These are phyloP conservation scores for Candida silvicultrix DNA, from an alignment of 805 yeast species.

Conservation along the genomic window DNA sequence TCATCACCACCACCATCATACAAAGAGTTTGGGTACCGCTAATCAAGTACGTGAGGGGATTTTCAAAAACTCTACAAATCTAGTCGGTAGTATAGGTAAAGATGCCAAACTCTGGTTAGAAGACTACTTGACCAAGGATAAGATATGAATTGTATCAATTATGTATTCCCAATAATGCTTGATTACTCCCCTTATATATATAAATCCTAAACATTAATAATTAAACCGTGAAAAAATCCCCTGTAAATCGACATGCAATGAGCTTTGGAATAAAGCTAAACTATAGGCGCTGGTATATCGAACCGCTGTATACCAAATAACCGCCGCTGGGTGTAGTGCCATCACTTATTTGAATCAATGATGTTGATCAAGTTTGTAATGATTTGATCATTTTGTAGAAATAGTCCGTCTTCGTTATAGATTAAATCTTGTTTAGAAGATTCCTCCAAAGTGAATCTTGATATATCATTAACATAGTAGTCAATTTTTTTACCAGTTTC, in stretches of 20 bases:
- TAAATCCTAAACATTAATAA: too few species aligned
- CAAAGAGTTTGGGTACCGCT: too few species aligned
- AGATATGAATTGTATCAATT: too few species aligned
- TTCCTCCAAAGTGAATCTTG: not conserved
- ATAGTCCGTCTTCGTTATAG: conserved; percentile 2
- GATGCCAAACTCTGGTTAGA: conserved; percentile 18
- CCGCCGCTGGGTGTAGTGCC: too few species aligned
- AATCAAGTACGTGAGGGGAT: conserved; percentile 1
- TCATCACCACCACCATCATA: not conserved
- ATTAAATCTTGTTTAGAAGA: not conserved
- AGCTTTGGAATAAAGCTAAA: too few species aligned
- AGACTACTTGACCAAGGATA: conserved; percentile 5
- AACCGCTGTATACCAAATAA: too few species aligned
- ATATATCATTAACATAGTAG: conserved; percentile 1
- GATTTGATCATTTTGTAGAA: conserved; percentile 1
- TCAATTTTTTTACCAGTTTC: not conserved
- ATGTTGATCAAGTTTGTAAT: not conserved
- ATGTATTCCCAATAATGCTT: not conserved
- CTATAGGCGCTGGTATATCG: too few species aligned
- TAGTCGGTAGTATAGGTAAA: conserved; percentile 13
- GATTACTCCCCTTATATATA: not conserved
- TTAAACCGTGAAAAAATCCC: too few species aligned
- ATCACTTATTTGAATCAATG: not conserved
- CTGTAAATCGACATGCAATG: too few species aligned
- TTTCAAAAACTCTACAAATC: conserved; percentile 14